Base-by-base conservation (phyloP, 2,329 filamentous ascomycete genomes). In the Cercospora sp. region DNA sequence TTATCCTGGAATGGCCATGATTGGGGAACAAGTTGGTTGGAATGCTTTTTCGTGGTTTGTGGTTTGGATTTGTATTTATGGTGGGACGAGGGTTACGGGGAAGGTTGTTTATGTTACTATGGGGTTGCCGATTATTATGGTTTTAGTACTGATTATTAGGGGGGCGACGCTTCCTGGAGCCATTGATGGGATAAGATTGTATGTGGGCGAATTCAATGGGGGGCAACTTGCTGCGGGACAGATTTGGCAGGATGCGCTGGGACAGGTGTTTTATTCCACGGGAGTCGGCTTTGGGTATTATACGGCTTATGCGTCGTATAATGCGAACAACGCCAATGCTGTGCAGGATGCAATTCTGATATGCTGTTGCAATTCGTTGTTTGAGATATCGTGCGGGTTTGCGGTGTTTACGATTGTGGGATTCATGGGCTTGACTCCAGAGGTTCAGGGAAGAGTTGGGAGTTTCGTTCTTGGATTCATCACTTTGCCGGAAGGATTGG, bases 81-180 rank as follows among this genome's bases (percentile, higher is more conserved):
- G 85, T 26, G 84, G 87, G 5, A 84, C 87, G 26, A 85, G 85
- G 0, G 75, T 86, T 67, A 87, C 86, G 1, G 86, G 86, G 1
- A 82, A 86, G 6, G 86, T 87, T n/a, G 85, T 87, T 5, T 87
- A 87, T 77, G 86, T 86, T 75, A 87, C 86, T 18, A 87, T 88
- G 85, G 85, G 84, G 1, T 74, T 87, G 8, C 86, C 86, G 0
- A 86, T 88, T 59, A 78, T 86, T 67, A 84, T 85, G 20, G 86
- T 84, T 4, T 80, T 87, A 68, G 82, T 87, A 60, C 80, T 88
- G 39, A 82, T 88, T 59, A 86, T 85, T n/a, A 82, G 86, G 1
- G 81, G 84, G 0, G 75, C 84, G 1, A 87, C 86, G 0, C 83
- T 87, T 0, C 80, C 83, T 0, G 87, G 87, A 71, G 86, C 86